phyloP scores from a whole-genome alignment of 2,329 filamentous ascomycete genomes.

The Ophiocordyceps camponoti-saundersi region DNA sequence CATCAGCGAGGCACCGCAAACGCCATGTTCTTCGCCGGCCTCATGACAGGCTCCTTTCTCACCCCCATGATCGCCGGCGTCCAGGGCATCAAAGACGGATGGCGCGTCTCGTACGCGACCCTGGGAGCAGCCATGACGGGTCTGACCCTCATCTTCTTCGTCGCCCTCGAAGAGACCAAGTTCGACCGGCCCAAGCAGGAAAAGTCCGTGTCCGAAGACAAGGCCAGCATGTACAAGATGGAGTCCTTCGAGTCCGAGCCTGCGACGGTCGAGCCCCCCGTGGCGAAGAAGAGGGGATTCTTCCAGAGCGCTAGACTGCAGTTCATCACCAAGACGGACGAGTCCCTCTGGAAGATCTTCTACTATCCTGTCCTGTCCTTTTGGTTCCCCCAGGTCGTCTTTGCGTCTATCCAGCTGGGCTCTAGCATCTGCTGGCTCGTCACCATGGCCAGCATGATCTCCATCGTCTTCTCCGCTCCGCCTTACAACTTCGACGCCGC shows the following conservation, averaged over 20 bases:
- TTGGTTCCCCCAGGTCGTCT: constrained; percentile 20
- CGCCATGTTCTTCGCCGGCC: neutral
- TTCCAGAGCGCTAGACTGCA: neutral
- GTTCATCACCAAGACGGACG: constrained; percentile 6
- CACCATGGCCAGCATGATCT: neutral
- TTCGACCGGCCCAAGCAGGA: constrained; percentile 6
- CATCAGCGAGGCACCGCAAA: constrained; percentile 1
- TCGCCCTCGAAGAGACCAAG: constrained; percentile 13
- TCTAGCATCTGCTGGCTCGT: constrained; percentile 1
- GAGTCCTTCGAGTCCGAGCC: neutral
- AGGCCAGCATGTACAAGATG: neutral
- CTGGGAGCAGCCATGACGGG: constrained; percentile 8
- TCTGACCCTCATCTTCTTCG: constrained; percentile 8
- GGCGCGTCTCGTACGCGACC: constrained; percentile 10
- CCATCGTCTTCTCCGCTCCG: constrained; percentile 5
- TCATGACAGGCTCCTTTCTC: neutral
- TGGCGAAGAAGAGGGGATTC: neutral
- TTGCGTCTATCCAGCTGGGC: constrained; percentile 2
- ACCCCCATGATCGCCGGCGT: neutral
- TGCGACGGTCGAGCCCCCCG: neutral
- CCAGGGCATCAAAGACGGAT: constrained; percentile 3
- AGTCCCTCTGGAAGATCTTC: constrained; percentile 5
- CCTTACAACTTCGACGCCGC: constrained; percentile 12
- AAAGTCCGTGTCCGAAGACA: neutral
- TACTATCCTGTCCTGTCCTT: constrained; percentile 7